A percentile compares a stretch with the other conserved stretches of the same genome.
Evolutionary conservation across 2,329 filamentous ascomycete genomes (phyloP).

Genomic region (Chaetomiaceae sp.): DNA sequence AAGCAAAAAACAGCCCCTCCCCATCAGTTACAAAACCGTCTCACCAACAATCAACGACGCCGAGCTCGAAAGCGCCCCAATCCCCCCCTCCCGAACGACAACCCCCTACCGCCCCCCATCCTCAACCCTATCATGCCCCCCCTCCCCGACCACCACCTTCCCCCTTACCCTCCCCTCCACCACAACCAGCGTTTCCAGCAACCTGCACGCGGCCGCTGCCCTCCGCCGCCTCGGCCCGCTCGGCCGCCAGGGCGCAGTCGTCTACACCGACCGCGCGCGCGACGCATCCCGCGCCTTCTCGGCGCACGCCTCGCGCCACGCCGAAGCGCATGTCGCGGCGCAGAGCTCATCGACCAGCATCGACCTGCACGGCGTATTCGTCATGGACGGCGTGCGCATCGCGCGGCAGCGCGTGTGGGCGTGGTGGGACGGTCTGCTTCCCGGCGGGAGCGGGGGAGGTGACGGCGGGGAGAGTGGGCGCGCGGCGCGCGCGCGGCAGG

Average conservation of each 20-base stretch:
- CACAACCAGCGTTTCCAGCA: constrained; percentile 8
- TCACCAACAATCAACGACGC: constrained; percentile 14
- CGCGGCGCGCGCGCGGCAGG: constrained; percentile 38
- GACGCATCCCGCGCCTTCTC: constrained; percentile 52
- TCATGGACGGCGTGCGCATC: constrained; percentile 75
- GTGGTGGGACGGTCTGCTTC: constrained; percentile 77
- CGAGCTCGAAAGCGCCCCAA: constrained; percentile 21
- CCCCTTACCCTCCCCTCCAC: not conserved
- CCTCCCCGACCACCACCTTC: not conserved
- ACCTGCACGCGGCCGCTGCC: constrained; percentile 15
- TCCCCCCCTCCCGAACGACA: too few species aligned
- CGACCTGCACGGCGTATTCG: constrained; percentile 79
- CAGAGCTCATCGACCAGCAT: constrained; percentile 60
- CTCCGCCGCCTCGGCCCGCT: constrained; percentile 55
- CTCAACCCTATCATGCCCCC: not conserved
- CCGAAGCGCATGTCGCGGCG: constrained; percentile 61
- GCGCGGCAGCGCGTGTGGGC: constrained; percentile 56
- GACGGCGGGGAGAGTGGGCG: constrained; percentile 59
- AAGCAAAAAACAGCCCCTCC: constrained; percentile 7
- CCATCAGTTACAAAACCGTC: constrained; percentile 24
- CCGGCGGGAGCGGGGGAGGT: too few species aligned
- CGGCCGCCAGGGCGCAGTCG: constrained; percentile 68
- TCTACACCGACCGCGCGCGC: constrained; percentile 66
- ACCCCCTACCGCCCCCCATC: not conserved
- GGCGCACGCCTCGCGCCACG: constrained; percentile 53